These are phyloP conservation scores for Lasiodiplodia sp. DNA, from an alignment of 2,329 filamentous ascomycete genomes.

Conservation along the genomic window DNA sequence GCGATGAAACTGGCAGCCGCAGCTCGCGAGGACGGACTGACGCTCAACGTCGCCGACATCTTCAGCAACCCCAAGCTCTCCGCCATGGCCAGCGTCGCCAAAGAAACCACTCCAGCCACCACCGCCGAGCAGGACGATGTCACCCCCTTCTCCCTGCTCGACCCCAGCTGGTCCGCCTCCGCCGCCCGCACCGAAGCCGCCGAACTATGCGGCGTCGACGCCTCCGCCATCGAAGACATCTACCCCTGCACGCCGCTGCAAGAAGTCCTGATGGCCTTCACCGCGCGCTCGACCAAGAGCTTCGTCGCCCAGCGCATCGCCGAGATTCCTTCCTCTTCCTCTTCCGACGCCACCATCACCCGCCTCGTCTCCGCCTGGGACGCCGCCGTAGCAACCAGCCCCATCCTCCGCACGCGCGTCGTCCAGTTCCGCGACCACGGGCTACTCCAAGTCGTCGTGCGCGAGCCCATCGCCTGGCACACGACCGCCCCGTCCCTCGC, in stretches of 20 bases:
- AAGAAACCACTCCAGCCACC: slow-evolving; percentile 31
- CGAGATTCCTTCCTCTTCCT: slow-evolving; percentile 33
- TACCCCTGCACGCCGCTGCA: slow-evolving; percentile 53
- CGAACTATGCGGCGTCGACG: slow-evolving; percentile 40
- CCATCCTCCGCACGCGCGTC: slow-evolving; percentile 59
- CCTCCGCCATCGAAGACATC: slow-evolving; percentile 45
- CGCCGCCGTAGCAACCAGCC: slow-evolving; percentile 37
- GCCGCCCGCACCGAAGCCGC: slow-evolving; percentile 49
- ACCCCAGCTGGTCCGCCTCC: slow-evolving; percentile 37
- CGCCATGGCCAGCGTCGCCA: slow-evolving; percentile 54
- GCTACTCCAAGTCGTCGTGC: slow-evolving; percentile 51
- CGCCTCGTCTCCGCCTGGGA: slow-evolving; percentile 48
- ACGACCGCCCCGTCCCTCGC: slow-evolving; percentile 34
- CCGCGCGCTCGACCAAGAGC: slow-evolving; percentile 45
- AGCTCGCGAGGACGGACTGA: slow-evolving; percentile 57
- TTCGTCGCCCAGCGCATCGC: slow-evolving; percentile 50
- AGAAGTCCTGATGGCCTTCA: slow-evolving; percentile 51
- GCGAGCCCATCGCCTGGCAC: slow-evolving; percentile 47
- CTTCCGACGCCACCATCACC: slow-evolving; percentile 38
- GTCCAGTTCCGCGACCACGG: slow-evolving; percentile 46
- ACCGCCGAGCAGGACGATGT: slow-evolving; percentile 38
- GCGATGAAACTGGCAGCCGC: slow-evolving; percentile 68
- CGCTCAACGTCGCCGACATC: slow-evolving; percentile 63
- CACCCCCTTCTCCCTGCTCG: slow-evolving; percentile 45
- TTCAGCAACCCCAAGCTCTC: slow-evolving; percentile 57